Percentiles rank a stretch among this genome's conserved stretches.
Conservation (phyloP, 148 eudicot genomes). For the Tetragonia tetragonoides region DNA sequence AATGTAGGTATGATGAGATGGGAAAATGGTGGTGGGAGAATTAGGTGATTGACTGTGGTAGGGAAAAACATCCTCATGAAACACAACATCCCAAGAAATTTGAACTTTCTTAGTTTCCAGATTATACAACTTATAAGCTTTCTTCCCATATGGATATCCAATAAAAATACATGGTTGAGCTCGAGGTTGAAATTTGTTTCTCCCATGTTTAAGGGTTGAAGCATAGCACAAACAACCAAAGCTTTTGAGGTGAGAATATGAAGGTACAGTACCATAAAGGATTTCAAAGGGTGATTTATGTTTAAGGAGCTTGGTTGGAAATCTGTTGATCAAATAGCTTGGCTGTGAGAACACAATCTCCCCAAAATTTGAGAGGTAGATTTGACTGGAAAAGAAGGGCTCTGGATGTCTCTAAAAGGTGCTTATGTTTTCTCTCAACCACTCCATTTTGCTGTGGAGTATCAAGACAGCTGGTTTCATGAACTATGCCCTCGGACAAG, state of each 20-base stretch:
- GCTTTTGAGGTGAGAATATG: background rate
- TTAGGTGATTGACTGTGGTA: background rate
- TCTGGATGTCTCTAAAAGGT: background rate
- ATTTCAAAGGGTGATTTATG: background rate
- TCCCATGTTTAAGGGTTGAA: no score
- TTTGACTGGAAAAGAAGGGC: no score
- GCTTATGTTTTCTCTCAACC: background rate
- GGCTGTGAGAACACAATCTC: no score
- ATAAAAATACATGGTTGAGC: background rate
- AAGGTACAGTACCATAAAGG: background rate
- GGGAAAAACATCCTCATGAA: background rate
- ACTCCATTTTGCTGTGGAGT: no score
- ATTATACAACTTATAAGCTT: background rate
- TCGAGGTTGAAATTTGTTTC: background rate
- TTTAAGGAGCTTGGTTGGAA: background rate
- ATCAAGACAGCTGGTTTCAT: no score
- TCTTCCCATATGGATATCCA: background rate
- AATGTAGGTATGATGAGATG: background rate
- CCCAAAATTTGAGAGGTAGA: no score
- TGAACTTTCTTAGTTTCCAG: background rate
- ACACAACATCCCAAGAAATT: background rate
- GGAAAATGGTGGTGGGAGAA: background rate
- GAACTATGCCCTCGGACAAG: no score
- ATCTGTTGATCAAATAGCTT: background rate
- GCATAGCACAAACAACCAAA: constrained; percentile 9